Percentiles rank a stretch among this genome's conserved stretches.
These are phyloP conservation scores for Podila epicladia DNA, from an alignment of 192 early-diverging fungal genomes.

Conservation along the genomic window DNA sequence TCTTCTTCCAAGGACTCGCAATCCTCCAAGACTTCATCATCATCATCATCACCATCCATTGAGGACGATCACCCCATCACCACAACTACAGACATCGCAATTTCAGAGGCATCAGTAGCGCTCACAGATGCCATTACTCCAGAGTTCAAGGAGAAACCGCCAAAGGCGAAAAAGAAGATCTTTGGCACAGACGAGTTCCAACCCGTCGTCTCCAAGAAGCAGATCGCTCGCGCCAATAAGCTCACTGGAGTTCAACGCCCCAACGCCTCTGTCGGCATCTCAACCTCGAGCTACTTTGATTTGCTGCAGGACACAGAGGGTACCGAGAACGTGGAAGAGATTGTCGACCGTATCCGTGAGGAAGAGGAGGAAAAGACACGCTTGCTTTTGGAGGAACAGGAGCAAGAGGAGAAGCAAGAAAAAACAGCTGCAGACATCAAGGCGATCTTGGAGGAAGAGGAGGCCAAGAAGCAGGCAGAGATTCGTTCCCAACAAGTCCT, in stretches of 20 bases:
- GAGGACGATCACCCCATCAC: background rate
- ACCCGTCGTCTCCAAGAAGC: constrained; percentile 50
- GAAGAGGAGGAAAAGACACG: constrained; percentile 3
- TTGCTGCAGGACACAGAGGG: constrained; percentile 40
- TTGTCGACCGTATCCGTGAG: constrained; percentile 28
- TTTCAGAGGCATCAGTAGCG: background rate
- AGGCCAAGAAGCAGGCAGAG: background rate
- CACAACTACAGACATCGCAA: background rate
- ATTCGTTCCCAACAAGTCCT: constrained; percentile 5
- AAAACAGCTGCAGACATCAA: constrained; percentile 2
- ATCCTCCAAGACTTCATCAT: background rate
- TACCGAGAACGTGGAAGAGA: constrained; percentile 26
- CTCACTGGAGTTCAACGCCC: constrained; percentile 5
- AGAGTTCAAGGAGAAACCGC: constrained; percentile 18
- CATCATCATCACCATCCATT: background rate
- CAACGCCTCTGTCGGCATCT: constrained; percentile 32
- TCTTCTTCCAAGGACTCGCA: background rate
- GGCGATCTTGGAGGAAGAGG: background rate
- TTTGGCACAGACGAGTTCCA: constrained; percentile 53
- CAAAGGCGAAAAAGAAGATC: constrained; percentile 51
- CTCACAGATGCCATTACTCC: background rate
- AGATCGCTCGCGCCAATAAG: constrained; percentile 39
- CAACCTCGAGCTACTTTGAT: constrained; percentile 51
- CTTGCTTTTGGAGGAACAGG: constrained; percentile 13
- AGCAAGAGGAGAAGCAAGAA: constrained; percentile 10